Base-by-base conservation (phyloP, 768 basidiomycete genomes). In the Leccinum obscurum region DNA sequence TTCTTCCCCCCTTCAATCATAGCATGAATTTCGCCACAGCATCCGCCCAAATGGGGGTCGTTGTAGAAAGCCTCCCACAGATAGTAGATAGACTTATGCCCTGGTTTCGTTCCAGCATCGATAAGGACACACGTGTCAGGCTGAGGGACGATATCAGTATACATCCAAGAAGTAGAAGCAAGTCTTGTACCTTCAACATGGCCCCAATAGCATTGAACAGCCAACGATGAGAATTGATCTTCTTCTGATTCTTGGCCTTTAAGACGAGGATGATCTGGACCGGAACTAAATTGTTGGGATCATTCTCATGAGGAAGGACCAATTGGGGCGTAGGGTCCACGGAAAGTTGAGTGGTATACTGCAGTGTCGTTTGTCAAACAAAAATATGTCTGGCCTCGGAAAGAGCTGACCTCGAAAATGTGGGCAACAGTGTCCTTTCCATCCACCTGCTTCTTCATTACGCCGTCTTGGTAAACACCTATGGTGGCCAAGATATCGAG, bases 261-360 rank as follows among this genome's bases (percentile, higher is more conserved):
- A 96, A 76, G 58, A 94, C 86, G 56, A 96, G 83, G 60, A 96
- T 95, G 66, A 97, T 88, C 69, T 93, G 92, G 4, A 97, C 93
- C 0, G 95, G 93, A 3, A 95, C 92, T 34, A 98, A 76, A 72
- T 97, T 97, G 77, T 94, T 93, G 17, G 92, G 85, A 68, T 97
- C 93, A 37, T 92, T 90, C 13, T 86, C 83, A 68, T 93, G 90
- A 41, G 97, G 96, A 26, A 95, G 86, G 52, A 98, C 90, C 39
- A 98, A 83, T 68, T 93, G 90, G 1, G 95, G 95, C 3, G 89
- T 88, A 2, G 93, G 78, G 66, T 96, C 95, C 64, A 99, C 88
- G 0, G 94, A 96, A 22, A 99, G 82, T 72, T 97, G 94, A 0
- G 95, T 98, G 2, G 96, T 98, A 75, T 98, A 99, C 92, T 97